phyloP scores from a whole-genome alignment of 78 protist species.

The Emiliania huxleyi region DNA sequence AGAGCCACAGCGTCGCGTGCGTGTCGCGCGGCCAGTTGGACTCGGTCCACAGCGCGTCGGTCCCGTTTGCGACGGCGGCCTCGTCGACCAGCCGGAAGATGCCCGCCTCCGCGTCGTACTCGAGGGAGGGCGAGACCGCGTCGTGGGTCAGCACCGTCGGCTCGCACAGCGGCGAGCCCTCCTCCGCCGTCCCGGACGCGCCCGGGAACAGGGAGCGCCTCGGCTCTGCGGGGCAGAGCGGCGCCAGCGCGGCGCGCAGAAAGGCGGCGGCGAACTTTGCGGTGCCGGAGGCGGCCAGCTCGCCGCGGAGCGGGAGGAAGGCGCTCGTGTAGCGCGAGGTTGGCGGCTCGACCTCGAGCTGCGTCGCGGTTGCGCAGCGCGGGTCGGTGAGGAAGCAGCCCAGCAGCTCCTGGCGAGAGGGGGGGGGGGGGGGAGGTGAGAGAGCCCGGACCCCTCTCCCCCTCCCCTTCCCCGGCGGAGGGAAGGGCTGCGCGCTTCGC shows the following conservation, averaged over 20 bases:
- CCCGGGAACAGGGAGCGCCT: too few species aligned
- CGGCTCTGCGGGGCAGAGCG: too few species aligned
- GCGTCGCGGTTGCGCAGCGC: too few species aligned
- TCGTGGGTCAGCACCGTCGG: background rate
- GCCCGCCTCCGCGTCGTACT: background rate
- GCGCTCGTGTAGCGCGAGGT: slow-evolving; percentile 6
- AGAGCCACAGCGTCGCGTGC: background rate
- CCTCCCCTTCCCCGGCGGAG: too few species aligned
- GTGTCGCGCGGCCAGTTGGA: background rate
- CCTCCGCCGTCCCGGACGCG: too few species aligned
- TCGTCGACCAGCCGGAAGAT: background rate
- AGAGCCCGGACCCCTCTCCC: too few species aligned
- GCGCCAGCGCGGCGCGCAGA: background rate
- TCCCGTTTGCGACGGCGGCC: background rate
- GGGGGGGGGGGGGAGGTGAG: too few species aligned
- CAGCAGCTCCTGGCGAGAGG: too few species aligned
- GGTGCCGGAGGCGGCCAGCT: background rate
- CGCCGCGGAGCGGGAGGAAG: background rate
- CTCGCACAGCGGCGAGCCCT: background rate
- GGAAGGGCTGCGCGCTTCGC: too few species aligned
- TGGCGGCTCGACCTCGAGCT: too few species aligned
- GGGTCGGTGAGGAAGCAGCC: too few species aligned
- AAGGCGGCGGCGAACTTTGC: background rate
- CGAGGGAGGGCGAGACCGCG: background rate
- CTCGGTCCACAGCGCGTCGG: background rate